Evolutionary conservation across 257 asterid genomes (phyloP), one percentile per base, ranked within the genome.

Genomic region (Rauvolfia tetraphylla): DNA sequence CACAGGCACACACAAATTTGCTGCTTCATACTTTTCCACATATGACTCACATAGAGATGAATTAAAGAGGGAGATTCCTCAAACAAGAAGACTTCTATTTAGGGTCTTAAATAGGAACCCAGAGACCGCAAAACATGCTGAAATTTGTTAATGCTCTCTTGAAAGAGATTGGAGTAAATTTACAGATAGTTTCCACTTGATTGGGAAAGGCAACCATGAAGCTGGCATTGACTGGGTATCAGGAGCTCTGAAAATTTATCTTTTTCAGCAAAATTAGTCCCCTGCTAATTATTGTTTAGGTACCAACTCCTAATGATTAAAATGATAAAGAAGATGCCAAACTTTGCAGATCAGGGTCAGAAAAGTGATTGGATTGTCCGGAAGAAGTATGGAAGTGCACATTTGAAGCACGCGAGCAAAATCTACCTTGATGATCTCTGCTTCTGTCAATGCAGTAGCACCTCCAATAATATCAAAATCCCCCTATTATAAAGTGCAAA

Each of bases 381-480:
- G 25, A 65, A 68, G 53, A 41, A 33, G 17, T 54, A 56, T 23
- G 54, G 29, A n/a, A 25, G 74, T 54, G 36, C 71, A 22, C 57
- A 3, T 51, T 23, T 71, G 78, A 77, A 77, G 76, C 56, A 80
- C 53, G 63, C 71, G 38, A 79, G 81, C 81, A 83, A 20, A 38
- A 51, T 67, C 73, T 76, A 94, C 98, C 98, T 95, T 95, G 79
- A 95, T 90, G 81, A 86, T 86, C 87, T 92, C 97, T 68, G 99
- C 96, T 91, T 95, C 99, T 46, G 99, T 95, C 86, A 95, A 82
- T 34, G 96, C 90, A 67, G 86, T 79, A 75, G 86, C 91, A 70
- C 99, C 99, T 82, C 99, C 99, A 81, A 95, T 85, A 76, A 95
- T 92, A 80, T 95, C 98, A 82, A 95, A 91, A 87, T 95, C 98